These are phyloP conservation scores for Silybum marianum DNA, from an alignment of 129 eudicot genomes.

Conservation along the genomic window DNA sequence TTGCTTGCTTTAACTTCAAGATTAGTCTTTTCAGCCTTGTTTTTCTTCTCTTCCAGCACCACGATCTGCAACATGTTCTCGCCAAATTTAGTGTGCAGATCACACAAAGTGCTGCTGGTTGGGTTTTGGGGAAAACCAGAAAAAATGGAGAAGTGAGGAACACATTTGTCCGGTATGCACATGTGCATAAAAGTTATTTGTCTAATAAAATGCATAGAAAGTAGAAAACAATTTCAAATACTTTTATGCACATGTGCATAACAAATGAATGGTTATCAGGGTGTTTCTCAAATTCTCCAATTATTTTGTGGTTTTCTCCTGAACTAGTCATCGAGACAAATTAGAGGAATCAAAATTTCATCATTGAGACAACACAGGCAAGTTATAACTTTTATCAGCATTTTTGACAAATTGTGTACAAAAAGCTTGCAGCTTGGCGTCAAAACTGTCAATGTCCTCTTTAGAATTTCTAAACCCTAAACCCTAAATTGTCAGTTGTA, in stretches of 20 bases:
- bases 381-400: background rate
- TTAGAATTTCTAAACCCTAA: background rate
- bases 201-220: background rate
- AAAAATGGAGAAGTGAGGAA: too few relatives aligned
- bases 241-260: background rate
- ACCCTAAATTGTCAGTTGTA: too few relatives aligned
- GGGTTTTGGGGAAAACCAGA: too few relatives aligned
- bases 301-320: background rate
- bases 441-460: background rate
- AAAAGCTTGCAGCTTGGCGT: background rate
- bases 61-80: conserved; percentile 32
- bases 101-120: background rate
- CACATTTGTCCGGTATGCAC: background rate
- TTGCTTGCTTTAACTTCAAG: conserved; percentile 19
- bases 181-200: background rate
- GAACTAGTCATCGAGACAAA: too few relatives aligned
- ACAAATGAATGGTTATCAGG: too few relatives aligned
- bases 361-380: background rate
- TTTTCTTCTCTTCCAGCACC: conserved; percentile 34
- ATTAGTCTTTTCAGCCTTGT: conserved; percentile 7
- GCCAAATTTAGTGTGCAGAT: background rate
- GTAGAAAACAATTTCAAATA: too few relatives aligned
- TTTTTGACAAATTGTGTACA: background rate
- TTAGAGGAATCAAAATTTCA: background rate
- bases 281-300: background rate